Base-by-base conservation (phyloP, 2,329 filamentous ascomycete species). In the Trichoderma simmonsii region DNA sequence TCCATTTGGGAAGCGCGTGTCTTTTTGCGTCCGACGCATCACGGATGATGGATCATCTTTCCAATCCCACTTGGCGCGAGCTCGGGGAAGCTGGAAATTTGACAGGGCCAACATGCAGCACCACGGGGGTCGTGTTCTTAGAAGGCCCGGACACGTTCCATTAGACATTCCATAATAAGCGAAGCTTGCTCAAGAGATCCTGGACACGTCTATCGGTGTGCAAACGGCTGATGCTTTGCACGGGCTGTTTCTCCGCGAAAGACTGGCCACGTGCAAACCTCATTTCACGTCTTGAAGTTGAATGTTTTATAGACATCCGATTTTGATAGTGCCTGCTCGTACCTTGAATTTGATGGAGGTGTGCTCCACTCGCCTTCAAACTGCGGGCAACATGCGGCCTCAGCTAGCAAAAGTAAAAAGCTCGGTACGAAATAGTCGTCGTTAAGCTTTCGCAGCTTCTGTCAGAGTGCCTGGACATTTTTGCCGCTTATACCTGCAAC, bases 131-230 rank as follows among this genome's bases (percentile, higher is more conserved):
- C 65, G 39, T 32, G 5, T 56, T 56, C 34, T 54, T 54, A 54
- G 48, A 56, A 66, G 48, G 28, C n/a, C 48, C 63, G 24, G 63
- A 36, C 43, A 48, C 26, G 54, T 60, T 68, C 65, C 36, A 68
- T 48, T 60, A 39, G 56, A 60, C 56, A 34, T 68, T 68, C 65
- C 54, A 68, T 59, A 24, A 60, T 68, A 68, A 68, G 65, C 65
- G 56, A 68, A 24, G 56, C 54, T 6, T 32, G 54, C 21, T 48
- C 6, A n/a, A n/a, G n/a, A 28, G 34, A 68, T 68, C 36, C 34
- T 24, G 65, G 65, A 30, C 54, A 48, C n/a, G 54, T 48, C 28
- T 59, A 60, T 68, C 65, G 65, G 36, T 68, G 65, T 48, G 34
- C 64, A 36, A 66, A 36, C 15, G 30, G 21, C 21, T 36, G 5